Evolutionary conservation across 352 stramenopile species (phyloP).

Genomic region (Stramenopiles sp.): DNA sequence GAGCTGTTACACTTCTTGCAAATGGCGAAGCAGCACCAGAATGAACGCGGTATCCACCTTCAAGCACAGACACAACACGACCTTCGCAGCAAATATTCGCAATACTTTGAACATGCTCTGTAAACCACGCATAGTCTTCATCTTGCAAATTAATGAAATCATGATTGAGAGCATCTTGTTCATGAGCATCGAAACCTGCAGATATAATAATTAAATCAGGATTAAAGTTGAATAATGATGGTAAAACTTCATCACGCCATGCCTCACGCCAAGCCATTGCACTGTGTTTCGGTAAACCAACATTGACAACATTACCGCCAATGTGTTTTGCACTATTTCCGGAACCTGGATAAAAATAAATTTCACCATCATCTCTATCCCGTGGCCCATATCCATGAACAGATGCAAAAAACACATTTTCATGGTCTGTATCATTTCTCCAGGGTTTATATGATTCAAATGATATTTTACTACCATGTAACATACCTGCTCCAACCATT

Average conservation of each 20-base stretch:
- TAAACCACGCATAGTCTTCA: slow-evolving; percentile 18
- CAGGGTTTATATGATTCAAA: slow-evolving; percentile 80
- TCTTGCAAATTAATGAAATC: slow-evolving; percentile 17
- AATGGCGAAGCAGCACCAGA: slow-evolving; percentile 12
- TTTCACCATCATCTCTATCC: slow-evolving; percentile 8
- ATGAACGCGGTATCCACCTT: slow-evolving; percentile 15
- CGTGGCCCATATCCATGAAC: slow-evolving; percentile 15
- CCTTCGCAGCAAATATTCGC: slow-evolving; percentile 14
- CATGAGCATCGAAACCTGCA: slow-evolving; percentile 19
- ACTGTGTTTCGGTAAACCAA: slow-evolving; percentile 9
- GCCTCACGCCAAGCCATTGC: slow-evolving; percentile 2
- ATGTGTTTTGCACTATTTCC: neutral
- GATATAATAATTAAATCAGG: slow-evolving; percentile 21
- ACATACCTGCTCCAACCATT: neutral
- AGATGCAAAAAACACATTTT: slow-evolving; percentile 84
- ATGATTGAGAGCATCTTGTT: slow-evolving; percentile 18
- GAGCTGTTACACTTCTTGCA: slow-evolving; percentile 10
- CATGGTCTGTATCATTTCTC: slow-evolving; percentile 55
- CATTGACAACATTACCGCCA: slow-evolving; percentile 10
- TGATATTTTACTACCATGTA: slow-evolving; percentile 2
- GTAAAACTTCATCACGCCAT: slow-evolving; percentile 12
- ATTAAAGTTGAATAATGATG: slow-evolving; percentile 15
- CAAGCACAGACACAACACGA: slow-evolving; percentile 15
- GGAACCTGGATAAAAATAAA: slow-evolving; percentile 12
- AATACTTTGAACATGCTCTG: slow-evolving; percentile 12